Evolutionary conservation across 169 alveolate species (phyloP).

Genomic region (Eimeria zaria): DNA sequence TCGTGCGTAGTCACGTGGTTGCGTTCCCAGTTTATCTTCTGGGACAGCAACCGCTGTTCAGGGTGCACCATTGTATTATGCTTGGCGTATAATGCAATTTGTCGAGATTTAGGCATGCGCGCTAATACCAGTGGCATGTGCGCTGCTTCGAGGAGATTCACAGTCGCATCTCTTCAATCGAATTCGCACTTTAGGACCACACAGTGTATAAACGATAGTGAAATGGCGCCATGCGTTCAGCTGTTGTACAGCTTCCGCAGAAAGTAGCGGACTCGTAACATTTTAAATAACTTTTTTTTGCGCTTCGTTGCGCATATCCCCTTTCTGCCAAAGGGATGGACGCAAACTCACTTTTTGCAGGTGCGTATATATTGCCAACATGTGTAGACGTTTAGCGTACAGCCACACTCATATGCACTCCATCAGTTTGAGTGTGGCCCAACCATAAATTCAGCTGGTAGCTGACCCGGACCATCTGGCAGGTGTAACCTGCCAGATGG

Average conservation of each 20-base stretch:
- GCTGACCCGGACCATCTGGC: background rate
- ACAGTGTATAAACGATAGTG: background rate
- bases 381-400: background rate
- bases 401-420: background rate
- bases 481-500: too few species aligned
- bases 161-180: background rate
- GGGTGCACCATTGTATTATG: background rate
- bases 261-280: background rate
- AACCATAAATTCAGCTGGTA: background rate
- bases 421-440: background rate
- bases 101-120: constrained; percentile 11
- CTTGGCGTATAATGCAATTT: background rate
- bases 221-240: background rate
- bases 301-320: background rate
- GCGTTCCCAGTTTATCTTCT: background rate
- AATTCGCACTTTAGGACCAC: constrained; percentile 17
- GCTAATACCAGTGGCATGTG: background rate
- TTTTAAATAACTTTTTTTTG: background rate
- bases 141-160: background rate
- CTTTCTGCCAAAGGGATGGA: background rate
- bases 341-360: background rate
- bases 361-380: background rate
- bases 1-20: background rate
- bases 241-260: constrained; percentile 17
- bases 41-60: background rate